phyloP scores from a whole-genome alignment of 179 eudicot genomes.

The Patellifolia procumbens region DNA sequence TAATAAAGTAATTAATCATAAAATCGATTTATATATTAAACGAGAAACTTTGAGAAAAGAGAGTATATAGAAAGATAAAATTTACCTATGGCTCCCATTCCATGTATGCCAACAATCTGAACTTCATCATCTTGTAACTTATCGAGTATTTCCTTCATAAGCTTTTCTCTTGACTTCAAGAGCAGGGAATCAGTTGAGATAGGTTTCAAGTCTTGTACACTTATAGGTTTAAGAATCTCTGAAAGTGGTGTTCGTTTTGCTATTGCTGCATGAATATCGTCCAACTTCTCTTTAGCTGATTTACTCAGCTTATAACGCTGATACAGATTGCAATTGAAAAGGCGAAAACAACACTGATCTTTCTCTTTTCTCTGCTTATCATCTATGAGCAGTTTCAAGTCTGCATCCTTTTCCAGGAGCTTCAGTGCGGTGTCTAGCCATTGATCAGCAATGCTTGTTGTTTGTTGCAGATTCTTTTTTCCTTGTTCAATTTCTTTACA shows the following conservation, averaged over 20 bases:
- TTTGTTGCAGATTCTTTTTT: not conserved
- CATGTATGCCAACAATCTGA: slow-evolving; percentile 8
- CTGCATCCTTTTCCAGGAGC: not conserved
- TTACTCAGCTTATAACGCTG: slow-evolving; percentile 12
- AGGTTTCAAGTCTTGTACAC: not conserved
- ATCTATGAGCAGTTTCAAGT: not conserved
- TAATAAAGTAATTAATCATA: too few species aligned
- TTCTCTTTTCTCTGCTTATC: not conserved
- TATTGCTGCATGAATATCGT: not conserved
- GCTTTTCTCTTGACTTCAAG: slow-evolving; percentile 18
- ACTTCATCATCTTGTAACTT: slow-evolving; percentile 10
- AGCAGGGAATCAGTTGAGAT: not conserved
- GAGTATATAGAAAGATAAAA: not conserved
- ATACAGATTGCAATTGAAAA: not conserved
- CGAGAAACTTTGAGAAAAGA: not conserved
- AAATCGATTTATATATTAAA: too few species aligned
- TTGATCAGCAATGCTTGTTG: not conserved
- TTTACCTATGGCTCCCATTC: slow-evolving; percentile 24
- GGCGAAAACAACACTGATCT: not conserved
- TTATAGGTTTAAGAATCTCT: not conserved
- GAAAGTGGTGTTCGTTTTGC: not conserved
- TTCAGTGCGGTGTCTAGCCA: not conserved
- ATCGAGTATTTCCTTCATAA: not conserved
- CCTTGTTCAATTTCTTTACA: not conserved
- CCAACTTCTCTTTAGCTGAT: not conserved